Evolutionary conservation across 2,329 filamentous ascomycete genomes (phyloP), one percentile per base, ranked within the genome.

Genomic region (Biscogniauxia marginata): DNA sequence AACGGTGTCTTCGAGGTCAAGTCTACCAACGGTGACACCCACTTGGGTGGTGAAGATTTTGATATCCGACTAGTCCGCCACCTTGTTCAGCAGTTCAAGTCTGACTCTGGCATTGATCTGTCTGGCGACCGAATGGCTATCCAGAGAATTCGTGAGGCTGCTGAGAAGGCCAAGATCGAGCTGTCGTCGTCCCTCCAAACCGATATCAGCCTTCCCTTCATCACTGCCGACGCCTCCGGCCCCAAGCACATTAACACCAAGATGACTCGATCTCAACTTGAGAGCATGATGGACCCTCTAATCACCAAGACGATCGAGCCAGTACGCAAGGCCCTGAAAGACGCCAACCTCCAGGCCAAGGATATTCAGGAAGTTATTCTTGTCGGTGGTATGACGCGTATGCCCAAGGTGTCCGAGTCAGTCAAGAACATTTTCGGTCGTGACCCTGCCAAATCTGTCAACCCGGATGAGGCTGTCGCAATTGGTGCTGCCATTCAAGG

Each of bases 91-190:
- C 88, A 96, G 73, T 98, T 97, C 85, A 97, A 97, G 90, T 93
- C 91, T 79, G 91, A 96, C 67, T 91, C 91, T 63, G 88, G 90
- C 63, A 89, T 97, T 65, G 93, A 98, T 74, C 86, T 98, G 66
- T 90, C 91, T 57, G 80, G 79, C 72, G 93, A 98, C 82, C 92
- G 93, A 76, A 97, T 97, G 93, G 93, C 93, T 68, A 96, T 98
- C 73, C 93, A 97, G 85, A 89, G 93, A 86, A 97, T 98, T 75
- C 93, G 93, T 80, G 93, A 97, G 82, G 93, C 93, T 67, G 92
- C 93, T 67, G 93, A 98, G 85, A 97, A 97, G 87, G 93, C 93
- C 74, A 98, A 98, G 91, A 97, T 97, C 71, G 93, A 97, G 81
- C 83, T 98, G 66, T 98, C 93, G 11, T 97, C 93, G 30, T 93